Evolutionary conservation across 2,329 filamentous ascomycete species (phyloP), one percentile per base, ranked within the genome.

Genomic region (Shiraia sp.): DNA sequence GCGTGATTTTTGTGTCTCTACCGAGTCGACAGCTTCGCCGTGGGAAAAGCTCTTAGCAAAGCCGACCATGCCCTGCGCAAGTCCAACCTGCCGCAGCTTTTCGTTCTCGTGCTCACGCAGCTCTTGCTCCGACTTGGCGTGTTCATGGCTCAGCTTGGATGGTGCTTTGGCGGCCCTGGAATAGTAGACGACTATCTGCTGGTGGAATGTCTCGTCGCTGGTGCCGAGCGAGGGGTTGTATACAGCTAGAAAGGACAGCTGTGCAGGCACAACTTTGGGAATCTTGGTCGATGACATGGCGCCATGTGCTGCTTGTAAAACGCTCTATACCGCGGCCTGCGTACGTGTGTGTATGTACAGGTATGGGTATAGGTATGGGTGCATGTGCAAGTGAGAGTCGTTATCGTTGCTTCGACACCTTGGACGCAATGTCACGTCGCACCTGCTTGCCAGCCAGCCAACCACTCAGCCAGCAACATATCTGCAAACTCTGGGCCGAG

Each of bases 21-120:
- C 85, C 8, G 84, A 83, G 59, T 96, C 89, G 27, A 96, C 81
- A 2, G 88, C 69, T 53, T 85, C 78, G 45, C 85, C 88, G 47
- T 82, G 79, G 2, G 91, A 87, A 70, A 99, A 99, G 59, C 85
- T 91, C 64, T 48, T 53, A 16, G 88, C 88, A 73, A 99, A 99
- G 66, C 85, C 88, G 45, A 95, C 86, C 86, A 97, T 96, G 65
- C 91, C 93, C 74, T 99, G 93, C 28, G 93, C 93, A 50, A 99
- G 82, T 26, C 93, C 93, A 65, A 99, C 90, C 75, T 96, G 91
- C 52, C 93, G 82, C 59, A 97, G 75, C 57, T 86, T 86, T 73
- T 95, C 88, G 70, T 97, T 93, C 63, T 84, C 82, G 61, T 90
- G 83, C 53, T 88, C 83, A 6, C 67, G 66, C 45, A 66, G 45